Evolutionary conservation across 192 early-diverging fungal genomes (phyloP).

Genomic region (Coemansia sp.): DNA sequence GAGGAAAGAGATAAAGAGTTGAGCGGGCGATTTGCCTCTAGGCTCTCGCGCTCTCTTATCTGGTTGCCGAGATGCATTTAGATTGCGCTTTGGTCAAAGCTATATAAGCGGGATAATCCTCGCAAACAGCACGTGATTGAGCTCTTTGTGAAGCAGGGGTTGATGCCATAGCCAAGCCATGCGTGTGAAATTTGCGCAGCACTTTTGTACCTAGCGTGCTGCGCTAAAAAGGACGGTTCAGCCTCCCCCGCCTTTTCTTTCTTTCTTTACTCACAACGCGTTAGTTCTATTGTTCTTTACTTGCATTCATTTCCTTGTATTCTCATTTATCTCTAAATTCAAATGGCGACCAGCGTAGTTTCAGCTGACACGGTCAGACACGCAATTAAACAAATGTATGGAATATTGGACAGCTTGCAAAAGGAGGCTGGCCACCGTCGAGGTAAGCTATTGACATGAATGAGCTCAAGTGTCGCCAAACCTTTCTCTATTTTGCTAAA

Average conservation of each 20-base stretch:
- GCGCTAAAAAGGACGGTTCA: neutral
- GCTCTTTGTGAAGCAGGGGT: neutral
- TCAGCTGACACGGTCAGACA: slow-evolving; percentile 20
- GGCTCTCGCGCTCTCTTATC: neutral
- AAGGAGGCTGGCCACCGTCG: slow-evolving; percentile 12
- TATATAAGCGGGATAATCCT: neutral
- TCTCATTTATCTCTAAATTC: slow-evolving; percentile 1
- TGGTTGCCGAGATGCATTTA: neutral
- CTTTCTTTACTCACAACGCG: neutral
- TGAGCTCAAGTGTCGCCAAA: neutral
- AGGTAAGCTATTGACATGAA: neutral
- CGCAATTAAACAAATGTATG: slow-evolving; percentile 35
- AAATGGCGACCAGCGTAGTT: slow-evolving; percentile 20
- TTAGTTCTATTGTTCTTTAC: neutral
- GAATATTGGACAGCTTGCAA: slow-evolving; percentile 30
- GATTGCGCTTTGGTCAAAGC: neutral
- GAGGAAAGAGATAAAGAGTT: neutral
- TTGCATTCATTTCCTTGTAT: slow-evolving; percentile 7
- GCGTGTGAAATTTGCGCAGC: neutral
- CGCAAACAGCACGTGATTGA: neutral
- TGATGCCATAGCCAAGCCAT: too few species aligned
- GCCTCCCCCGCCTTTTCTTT: neutral
- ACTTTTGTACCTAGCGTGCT: neutral
- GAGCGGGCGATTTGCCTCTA: neutral
- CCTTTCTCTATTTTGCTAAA: neutral